Evolutionary conservation across 169 alveolate species (phyloP), one percentile per base, ranked within the genome.

Genomic region (Cryptosporidium viatorum): DNA sequence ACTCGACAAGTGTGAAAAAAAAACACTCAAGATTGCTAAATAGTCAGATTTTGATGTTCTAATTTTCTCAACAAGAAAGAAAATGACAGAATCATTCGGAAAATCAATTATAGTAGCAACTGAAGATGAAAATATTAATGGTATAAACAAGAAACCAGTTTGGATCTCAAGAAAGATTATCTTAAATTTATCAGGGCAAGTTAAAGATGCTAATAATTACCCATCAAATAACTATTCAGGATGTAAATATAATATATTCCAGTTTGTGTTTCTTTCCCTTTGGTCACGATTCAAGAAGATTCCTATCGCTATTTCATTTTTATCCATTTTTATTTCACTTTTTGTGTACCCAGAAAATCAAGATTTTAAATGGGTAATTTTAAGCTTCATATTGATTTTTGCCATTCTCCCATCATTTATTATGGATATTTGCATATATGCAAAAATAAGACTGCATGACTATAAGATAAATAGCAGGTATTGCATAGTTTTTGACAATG

Each of bases 81-180:
- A 37, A 80, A 80, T 80, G 89, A 41, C 50, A n/a, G 69, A 80
- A 14, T 29, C 74, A 39, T 23, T 29, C 8, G 67, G 67, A 3
- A 70, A 80, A 39, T 29, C 86, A 55, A 59, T 35, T 39, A 26
- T 43, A 16, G n/a, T 41, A 12, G 10, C 59, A 35, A 48, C 39
- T 6, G 89, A 80, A 18, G 89, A 60, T 59, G 67, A 80, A 14
- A 80, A 41, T 48, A 80, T 80, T 18, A 80, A 80, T 59, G 74
- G 80, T 3, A 80, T 80, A 37, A 65, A 23, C 35, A 80, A 80
- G 21, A 80, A 48, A 39, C 89, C 89, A 5, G 80, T 80, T 4
- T 80, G 89, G 89, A 65, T 80, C 12, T 62, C 89, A 4, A 80
- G 89, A 50, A 80, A 80, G 37, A 80, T 80, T 16, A n/a, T 80